phyloP scores from a whole-genome alignment of 148 eudicot genomes.

The Spergularia marina region DNA sequence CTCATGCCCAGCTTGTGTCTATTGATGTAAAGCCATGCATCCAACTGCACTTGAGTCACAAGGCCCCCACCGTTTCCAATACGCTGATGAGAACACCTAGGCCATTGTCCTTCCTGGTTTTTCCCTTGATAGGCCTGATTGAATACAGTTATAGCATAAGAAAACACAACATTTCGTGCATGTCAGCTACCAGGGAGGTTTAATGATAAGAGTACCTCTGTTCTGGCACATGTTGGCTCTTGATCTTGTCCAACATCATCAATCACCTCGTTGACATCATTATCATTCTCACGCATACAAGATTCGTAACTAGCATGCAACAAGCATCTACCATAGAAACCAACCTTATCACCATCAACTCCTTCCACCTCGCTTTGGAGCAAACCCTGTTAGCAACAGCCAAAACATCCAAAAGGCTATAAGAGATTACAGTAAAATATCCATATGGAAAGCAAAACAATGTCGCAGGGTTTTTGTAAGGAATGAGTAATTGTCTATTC shows the following conservation, averaged over 20 bases:
- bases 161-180: neutral
- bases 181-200: conserved; percentile 1
- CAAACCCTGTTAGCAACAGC: conserved; percentile 40
- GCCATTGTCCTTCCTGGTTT: conserved; percentile 39
- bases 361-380: conserved; percentile 61
- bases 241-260: conserved; percentile 31
- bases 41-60: conserved; percentile 63
- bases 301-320: conserved; percentile 39
- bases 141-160: conserved; percentile 16
- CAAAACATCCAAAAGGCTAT: neutral
- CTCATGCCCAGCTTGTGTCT: conserved; percentile 39
- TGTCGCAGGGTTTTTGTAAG: neutral
- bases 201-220: conserved; percentile 39
- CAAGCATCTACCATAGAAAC: conserved; percentile 53
- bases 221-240: conserved; percentile 57
- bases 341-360: conserved; percentile 38
- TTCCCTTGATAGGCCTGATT: conserved; percentile 57
- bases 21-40: conserved; percentile 68
- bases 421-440: neutral
- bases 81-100: conserved; percentile 25
- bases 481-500: neutral
- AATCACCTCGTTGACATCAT: conserved; percentile 22
- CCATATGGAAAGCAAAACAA: neutral
- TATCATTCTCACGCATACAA: conserved; percentile 22
- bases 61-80: conserved; percentile 39